Evolutionary conservation across 2,329 filamentous ascomycete species (phyloP).

Genomic region (Xylariaceae sp.): DNA sequence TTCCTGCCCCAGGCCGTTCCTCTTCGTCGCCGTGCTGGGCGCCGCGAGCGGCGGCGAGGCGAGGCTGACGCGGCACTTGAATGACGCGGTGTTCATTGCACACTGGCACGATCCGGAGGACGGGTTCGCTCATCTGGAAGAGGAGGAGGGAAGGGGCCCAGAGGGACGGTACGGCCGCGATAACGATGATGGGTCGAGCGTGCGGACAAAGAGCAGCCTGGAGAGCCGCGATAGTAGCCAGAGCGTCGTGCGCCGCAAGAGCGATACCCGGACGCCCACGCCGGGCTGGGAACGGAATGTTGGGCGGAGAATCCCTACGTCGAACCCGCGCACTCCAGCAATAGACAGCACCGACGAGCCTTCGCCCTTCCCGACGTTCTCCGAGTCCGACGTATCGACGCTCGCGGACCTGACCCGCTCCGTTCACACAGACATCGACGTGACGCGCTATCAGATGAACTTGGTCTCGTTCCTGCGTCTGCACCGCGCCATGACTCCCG

Average conservation of each 20-base stretch:
- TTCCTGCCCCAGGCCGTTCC: slow-evolving; percentile 69
- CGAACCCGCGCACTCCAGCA: not conserved
- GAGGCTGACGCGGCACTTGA: slow-evolving; percentile 56
- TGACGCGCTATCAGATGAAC: slow-evolving; percentile 82
- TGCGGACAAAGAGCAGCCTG: not conserved
- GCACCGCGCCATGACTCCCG: slow-evolving; percentile 71
- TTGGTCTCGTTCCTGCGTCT: slow-evolving; percentile 81
- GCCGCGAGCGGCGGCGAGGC: slow-evolving; percentile 33
- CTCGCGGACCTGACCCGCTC: slow-evolving; percentile 55
- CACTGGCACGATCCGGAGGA: slow-evolving; percentile 74
- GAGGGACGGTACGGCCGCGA: slow-evolving; percentile 11
- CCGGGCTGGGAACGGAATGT: not conserved
- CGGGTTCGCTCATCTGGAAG: slow-evolving; percentile 72
- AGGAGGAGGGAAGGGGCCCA: slow-evolving; percentile 39
- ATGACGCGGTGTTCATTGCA: slow-evolving; percentile 82
- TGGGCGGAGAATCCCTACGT: not conserved
- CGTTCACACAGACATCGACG: slow-evolving; percentile 68
- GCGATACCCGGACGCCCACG: slow-evolving; percentile 2
- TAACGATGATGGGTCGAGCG: slow-evolving; percentile 17
- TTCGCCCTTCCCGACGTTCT: slow-evolving; percentile 14
- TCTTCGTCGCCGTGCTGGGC: slow-evolving; percentile 70
- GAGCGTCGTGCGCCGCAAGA: slow-evolving; percentile 38
- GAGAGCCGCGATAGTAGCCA: slow-evolving; percentile 10
- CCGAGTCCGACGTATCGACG: slow-evolving; percentile 48
- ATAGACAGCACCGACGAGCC: slow-evolving; percentile 5